Conservation (phyloP, 805 yeast genomes). For the Maudiozyma turicensis region DNA sequence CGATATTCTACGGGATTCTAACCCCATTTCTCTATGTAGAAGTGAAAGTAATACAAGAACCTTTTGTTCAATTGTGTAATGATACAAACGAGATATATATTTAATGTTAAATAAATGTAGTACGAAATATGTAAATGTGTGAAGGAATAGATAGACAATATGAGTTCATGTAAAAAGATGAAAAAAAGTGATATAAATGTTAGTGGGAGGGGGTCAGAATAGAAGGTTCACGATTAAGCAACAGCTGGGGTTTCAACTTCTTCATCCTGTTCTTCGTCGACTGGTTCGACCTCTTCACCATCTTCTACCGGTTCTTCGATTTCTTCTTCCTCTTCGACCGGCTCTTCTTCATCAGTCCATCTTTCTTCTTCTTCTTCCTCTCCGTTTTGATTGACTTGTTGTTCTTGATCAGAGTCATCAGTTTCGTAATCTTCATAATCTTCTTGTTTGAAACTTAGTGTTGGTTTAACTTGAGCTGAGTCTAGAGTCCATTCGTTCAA, state of each 20-base stretch:
- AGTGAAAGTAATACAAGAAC: too few species aligned
- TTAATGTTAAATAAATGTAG: too few species aligned
- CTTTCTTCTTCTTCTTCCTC: conserved; percentile 29
- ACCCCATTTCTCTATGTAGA: too few species aligned
- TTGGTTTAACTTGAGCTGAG: conserved; percentile 72
- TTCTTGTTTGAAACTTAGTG: conserved; percentile 50
- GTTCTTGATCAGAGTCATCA: conserved; percentile 38
- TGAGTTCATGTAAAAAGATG: not conserved
- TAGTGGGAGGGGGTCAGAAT: not conserved
- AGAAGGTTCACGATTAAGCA: not conserved
- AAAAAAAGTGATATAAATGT: not conserved
- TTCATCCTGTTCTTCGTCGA: not conserved
- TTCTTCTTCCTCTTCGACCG: not conserved
- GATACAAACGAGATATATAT: not conserved
- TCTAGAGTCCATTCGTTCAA: conserved; percentile 79
- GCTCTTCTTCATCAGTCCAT: conserved; percentile 6
- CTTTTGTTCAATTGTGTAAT: not conserved
- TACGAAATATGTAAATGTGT: too few species aligned
- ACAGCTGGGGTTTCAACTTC: not conserved
- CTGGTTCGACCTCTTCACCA: not conserved
- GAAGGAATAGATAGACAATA: not conserved
- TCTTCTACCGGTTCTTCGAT: not conserved
- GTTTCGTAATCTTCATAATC: conserved; percentile 42
- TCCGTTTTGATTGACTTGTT: conserved; percentile 30
- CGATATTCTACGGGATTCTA: not conserved